Evolutionary conservation across 441 rosid species (phyloP).

Genomic region (Gossypium gossypioides): DNA sequence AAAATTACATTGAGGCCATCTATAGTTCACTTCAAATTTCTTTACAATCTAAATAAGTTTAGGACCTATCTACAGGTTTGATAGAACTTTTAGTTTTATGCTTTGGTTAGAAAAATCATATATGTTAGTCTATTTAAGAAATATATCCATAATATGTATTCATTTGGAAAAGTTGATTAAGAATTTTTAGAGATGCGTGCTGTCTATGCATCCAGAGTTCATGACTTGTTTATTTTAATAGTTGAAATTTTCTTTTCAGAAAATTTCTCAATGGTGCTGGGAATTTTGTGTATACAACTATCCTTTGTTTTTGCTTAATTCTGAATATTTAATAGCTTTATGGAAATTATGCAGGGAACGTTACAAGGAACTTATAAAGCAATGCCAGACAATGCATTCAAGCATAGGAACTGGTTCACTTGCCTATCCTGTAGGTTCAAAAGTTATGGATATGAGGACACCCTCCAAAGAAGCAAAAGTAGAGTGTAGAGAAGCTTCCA

Average conservation of each 20-base stretch:
- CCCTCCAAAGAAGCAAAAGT: constrained; percentile 54
- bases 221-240: neutral
- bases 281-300: neutral
- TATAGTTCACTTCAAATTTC: neutral
- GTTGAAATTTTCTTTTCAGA: neutral
- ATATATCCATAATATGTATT: neutral
- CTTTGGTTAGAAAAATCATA: neutral
- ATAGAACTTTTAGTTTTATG: neutral
- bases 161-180: constrained; percentile 2
- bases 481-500: constrained; percentile 32
- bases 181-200: neutral
- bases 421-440: constrained; percentile 87
- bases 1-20: neutral
- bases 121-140: neutral
- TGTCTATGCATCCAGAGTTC: neutral
- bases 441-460: constrained; percentile 88
- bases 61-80: neutral
- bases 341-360: constrained; percentile 52
- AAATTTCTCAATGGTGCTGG: neutral
- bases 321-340: constrained; percentile 9
- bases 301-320: neutral
- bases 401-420: constrained; percentile 89
- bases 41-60: neutral
- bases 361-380: constrained; percentile 53
- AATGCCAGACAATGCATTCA: constrained; percentile 85